These are phyloP conservation scores for Handroanthus guayacan DNA, from an alignment of 257 asterid genomes.

Conservation along the genomic window DNA sequence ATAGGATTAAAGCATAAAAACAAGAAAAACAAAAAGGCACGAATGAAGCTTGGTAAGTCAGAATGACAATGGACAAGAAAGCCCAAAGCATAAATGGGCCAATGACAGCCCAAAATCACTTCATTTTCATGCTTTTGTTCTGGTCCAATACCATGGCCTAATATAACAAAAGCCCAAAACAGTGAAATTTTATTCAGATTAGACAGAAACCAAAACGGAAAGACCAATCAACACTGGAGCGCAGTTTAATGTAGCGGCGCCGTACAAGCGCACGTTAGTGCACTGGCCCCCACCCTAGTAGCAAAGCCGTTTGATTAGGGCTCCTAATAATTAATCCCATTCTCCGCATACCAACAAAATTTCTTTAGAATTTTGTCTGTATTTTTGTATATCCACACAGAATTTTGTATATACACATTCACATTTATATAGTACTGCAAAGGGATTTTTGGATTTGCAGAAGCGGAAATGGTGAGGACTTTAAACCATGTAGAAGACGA, in stretches of 20 bases:
- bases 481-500: constrained; percentile 52
- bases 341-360: neutral
- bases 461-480: constrained; percentile 34
- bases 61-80: too few species aligned
- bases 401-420: neutral
- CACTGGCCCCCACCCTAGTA: neutral
- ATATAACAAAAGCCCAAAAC: neutral
- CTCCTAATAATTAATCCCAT: neutral
- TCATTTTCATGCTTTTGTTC: too few species aligned
- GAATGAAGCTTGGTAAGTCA: too few species aligned
- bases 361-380: neutral
- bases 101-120: neutral
- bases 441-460: constrained; percentile 8
- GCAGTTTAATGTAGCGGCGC: neutral
- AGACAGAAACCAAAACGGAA: neutral
- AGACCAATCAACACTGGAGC: constrained; percentile 9
- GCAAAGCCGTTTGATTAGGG: neutral
- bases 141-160: neutral
- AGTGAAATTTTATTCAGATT: neutral
- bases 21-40: too few species aligned
- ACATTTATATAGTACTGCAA: neutral
- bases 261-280: constrained; percentile 5
- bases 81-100: neutral
- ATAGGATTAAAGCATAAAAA: too few species aligned
- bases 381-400: neutral